Base-by-base conservation (phyloP, 2,329 filamentous ascomycete species). In the Aspergillus clavatus region DNA sequence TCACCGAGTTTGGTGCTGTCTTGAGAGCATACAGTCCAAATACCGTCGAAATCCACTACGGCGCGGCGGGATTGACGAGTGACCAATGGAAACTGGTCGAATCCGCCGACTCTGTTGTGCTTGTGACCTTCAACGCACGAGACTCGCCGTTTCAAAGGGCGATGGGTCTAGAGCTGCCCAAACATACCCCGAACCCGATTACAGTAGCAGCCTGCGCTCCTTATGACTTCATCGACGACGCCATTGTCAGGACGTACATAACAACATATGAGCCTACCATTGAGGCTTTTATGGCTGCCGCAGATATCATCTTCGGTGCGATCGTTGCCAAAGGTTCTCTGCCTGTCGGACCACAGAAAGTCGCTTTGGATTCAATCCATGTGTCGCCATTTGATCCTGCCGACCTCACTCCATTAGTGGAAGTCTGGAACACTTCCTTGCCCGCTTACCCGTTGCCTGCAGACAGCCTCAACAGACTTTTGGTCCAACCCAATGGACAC, bases 231-330 rank as follows among this genome's bases (percentile, higher is more conserved):
- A 53, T 73, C 4, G 59, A 69, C 18, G 62, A 63, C 7, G 45
- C 47, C 1, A 53, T 52, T 6, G 59, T 71, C 23, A 60, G 61
- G 41, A 73, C 71, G 14, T 73, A 73, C 40, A 61, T 74, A 26
- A 54, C 68, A 5, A 72, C 67, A 5, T 72, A 73, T 41, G 71
- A 74, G 40, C 71, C 71, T 11, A 74, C 68, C 0, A 40, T 62
- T 10, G 67, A 70, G 37, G 70, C 71, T 3, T 73, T 73, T 44
- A 52, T 57, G 16, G 63, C 68, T 7, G 70, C 69, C 5, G 55
- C 62, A 3, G 56, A 66, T 38, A 55, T 70, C 4, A 65, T 73
- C 14, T 74, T 73, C 44, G 69, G 69, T 7, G 35, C 45, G 2
- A 39, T 43, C 3, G 36, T 47, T 4, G 48, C 67, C 19, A 52